Evolutionary conservation across 306 rosid species (phyloP), one percentile per base, ranked within the genome.

Genomic region (Purshia tridentata): DNA sequence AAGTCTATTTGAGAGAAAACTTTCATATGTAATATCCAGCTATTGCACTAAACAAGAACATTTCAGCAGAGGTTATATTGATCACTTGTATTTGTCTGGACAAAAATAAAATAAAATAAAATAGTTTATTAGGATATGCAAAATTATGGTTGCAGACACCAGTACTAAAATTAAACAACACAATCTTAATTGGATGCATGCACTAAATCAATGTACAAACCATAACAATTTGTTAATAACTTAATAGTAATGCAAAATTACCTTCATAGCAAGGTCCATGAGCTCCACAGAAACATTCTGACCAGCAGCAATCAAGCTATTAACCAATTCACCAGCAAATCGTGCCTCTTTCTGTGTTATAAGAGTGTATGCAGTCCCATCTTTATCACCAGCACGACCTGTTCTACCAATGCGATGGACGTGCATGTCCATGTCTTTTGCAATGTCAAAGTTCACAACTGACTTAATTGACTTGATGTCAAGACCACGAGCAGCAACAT

Each of bases 251-350:
- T 12, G 39, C 42, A 61, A 62, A 46, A 20, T 68, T 78, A 94
- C 98, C 98, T 94, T 94, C 97, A 94, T 89, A 9, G 98, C 98
- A 69, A 94, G 97, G 87, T 94, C 98, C 95, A 87, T 94, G 87
- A 94, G 83, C 79, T 94, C 98, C 66, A 23, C 41, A 4, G 97
- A 85, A 53, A 89, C 97, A 77, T 85, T 91, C 84, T 94, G 98
- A 76, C 97, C 97, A 65, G 98, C 98, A 61, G 95, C 97, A 83
- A 94, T 72, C 77, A 94, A 90, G 82, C 95, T 86, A 77, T 91
- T 91, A 49, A 86, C 98, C 92, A 94, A 80, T 75, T 94, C 98
- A 66, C 98, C 97, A 63, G 98, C 96, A 83, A 94, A 94, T 16
- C 98, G 90, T 42, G 96, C 96, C 82, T 94, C 98, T 80, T 94